Evolutionary conservation across 2,329 filamentous ascomycete species (phyloP).

Genomic region (Phoma herbarum): DNA sequence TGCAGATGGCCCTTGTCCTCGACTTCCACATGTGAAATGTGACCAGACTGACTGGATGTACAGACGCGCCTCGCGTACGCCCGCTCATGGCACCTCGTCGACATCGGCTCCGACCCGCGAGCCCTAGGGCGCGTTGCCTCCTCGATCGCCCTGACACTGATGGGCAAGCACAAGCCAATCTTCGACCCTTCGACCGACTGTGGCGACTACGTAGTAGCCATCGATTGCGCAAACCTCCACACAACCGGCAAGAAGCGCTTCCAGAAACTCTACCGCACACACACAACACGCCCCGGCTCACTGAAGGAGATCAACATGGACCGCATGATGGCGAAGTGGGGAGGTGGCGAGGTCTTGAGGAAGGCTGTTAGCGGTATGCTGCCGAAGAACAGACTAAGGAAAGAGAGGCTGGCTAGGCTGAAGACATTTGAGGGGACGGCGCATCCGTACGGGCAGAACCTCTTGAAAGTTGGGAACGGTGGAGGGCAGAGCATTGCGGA

Average conservation of each 20-base stretch:
- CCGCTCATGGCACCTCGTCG: constrained; percentile 91
- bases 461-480: constrained; percentile 71
- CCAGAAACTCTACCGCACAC: constrained; percentile 96
- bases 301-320: constrained; percentile 94
- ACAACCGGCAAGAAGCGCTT: constrained; percentile 90
- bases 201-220: constrained; percentile 97
- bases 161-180: constrained; percentile 99
- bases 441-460: constrained; percentile 91
- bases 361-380: constrained; percentile 97
- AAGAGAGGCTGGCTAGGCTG: constrained; percentile 84
- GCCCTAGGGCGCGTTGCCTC: constrained; percentile 91
- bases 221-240: constrained; percentile 85
- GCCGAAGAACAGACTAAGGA: constrained; percentile 92
- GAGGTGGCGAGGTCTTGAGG: constrained; percentile 87
- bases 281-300: constrained; percentile 88
- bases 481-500: constrained; percentile 47
- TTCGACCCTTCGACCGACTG: constrained; percentile 98
- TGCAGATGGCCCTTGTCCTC: not conserved
- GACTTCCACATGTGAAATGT: not conserved
- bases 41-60: constrained; percentile 7
- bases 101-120: constrained; percentile 72
- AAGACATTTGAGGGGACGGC: constrained; percentile 95
- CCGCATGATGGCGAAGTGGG: constrained; percentile 90
- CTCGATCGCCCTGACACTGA: constrained; percentile 84
- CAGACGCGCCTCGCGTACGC: constrained; percentile 97